Conservation (phyloP, 768 basidiomycete genomes). For the Macrolepiota fuliginosa region DNA sequence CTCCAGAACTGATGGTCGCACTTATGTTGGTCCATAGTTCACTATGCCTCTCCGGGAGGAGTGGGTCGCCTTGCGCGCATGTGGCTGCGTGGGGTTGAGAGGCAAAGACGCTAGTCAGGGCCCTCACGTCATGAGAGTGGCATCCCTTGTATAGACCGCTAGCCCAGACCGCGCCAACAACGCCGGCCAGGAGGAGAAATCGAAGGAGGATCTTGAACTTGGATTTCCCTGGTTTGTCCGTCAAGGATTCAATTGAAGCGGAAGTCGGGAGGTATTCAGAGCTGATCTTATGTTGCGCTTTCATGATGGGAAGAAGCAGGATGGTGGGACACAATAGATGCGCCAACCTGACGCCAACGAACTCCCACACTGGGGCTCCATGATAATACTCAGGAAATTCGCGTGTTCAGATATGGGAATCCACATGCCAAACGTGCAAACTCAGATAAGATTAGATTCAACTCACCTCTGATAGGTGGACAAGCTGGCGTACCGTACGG, state of each 20-base stretch:
- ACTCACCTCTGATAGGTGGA: background rate
- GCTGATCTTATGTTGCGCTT: background rate
- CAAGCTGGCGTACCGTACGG: too few relatives aligned
- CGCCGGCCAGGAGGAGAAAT: background rate
- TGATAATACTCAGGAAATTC: background rate
- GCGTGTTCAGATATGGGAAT: background rate
- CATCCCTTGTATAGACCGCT: background rate
- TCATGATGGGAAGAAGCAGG: background rate
- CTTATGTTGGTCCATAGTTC: conserved; percentile 33
- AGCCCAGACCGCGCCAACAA: background rate
- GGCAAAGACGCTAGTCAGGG: background rate
- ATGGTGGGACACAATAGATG: background rate
- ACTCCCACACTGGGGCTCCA: background rate
- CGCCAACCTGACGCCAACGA: background rate
- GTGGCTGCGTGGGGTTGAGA: background rate
- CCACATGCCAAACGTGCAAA: background rate
- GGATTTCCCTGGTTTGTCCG: background rate
- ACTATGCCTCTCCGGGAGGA: conserved; percentile 38
- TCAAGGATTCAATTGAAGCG: background rate
- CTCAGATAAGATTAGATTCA: background rate
- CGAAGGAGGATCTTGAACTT: background rate
- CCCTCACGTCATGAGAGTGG: background rate
- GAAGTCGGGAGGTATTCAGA: background rate
- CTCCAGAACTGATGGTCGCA: conserved; percentile 27
- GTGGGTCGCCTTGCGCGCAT: conserved; percentile 36